These are phyloP conservation scores for Metarhizium brunneum DNA, from an alignment of 2,329 filamentous ascomycete genomes.

Conservation along the genomic window DNA sequence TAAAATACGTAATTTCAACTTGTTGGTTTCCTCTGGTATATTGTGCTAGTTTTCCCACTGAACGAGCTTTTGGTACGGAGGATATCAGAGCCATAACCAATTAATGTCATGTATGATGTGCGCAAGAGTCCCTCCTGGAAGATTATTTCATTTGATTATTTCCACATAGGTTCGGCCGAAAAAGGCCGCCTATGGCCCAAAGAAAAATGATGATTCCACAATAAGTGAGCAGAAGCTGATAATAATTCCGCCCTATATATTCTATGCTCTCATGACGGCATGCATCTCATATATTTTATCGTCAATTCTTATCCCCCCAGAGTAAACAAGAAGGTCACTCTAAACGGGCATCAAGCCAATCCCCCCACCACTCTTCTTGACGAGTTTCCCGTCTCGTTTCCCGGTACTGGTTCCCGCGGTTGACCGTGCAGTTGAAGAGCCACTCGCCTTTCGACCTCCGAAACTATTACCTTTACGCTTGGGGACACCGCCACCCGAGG, in stretches of 20 bases:
- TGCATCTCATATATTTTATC: neutral
- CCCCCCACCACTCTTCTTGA: constrained; percentile 23
- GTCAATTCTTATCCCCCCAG: neutral
- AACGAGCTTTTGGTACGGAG: neutral
- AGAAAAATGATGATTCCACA: neutral
- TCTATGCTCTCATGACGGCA: neutral
- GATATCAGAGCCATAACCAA: neutral
- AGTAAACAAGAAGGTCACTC: constrained; percentile 1
- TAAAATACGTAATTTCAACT: neutral
- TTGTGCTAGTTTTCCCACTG: neutral
- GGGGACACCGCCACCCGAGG: constrained; percentile 18
- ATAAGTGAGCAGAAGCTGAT: neutral
- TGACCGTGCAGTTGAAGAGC: constrained; percentile 15
- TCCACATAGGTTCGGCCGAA: neutral
- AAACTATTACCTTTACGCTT: constrained; percentile 17
- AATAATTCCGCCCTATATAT: neutral
- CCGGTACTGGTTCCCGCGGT: constrained; percentile 9
- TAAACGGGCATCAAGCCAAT: constrained; percentile 31
- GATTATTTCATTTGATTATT: neutral
- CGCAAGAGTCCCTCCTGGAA: neutral
- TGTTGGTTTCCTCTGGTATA: neutral
- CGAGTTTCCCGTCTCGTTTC: constrained; percentile 19
- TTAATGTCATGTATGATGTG: too few species aligned
- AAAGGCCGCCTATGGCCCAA: neutral
- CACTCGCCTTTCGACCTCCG: constrained; percentile 20